These are phyloP conservation scores for Backusella luteola DNA, from an alignment of 192 early-diverging fungal genomes.

Conservation along the genomic window DNA sequence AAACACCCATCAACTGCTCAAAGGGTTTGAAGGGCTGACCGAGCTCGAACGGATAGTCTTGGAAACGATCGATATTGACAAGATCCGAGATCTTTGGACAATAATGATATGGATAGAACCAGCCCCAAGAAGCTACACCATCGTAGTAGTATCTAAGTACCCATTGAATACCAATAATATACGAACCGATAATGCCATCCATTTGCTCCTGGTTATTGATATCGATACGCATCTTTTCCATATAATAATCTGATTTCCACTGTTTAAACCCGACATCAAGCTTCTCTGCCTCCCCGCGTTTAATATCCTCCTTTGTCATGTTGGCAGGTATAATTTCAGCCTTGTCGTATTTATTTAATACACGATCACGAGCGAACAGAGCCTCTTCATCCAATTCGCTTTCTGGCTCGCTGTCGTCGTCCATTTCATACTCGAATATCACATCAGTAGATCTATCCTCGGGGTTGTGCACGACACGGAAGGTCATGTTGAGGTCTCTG, in stretches of 20 bases:
- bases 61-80: constrained; percentile 50
- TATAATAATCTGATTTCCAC: constrained; percentile 58
- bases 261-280: constrained; percentile 70
- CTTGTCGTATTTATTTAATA: constrained; percentile 53
- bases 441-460: constrained; percentile 37
- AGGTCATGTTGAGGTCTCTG: constrained; percentile 42
- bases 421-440: constrained; percentile 45
- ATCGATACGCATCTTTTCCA: constrained; percentile 45
- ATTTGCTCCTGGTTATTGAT: constrained; percentile 42
- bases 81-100: constrained; percentile 86
- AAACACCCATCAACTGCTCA: constrained; percentile 98
- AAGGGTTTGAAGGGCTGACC: constrained; percentile 91
- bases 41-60: constrained; percentile 70
- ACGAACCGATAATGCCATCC: constrained; percentile 64
- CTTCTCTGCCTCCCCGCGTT: constrained; percentile 55
- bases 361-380: constrained; percentile 48
- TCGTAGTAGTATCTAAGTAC: constrained; percentile 96
- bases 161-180: constrained; percentile 97
- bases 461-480: constrained; percentile 32
- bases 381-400: constrained; percentile 42
- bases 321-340: constrained; percentile 49
- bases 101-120: constrained; percentile 99
- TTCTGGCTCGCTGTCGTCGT: constrained; percentile 42
- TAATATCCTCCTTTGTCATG: constrained; percentile 44
- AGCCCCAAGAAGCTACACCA: constrained; percentile 95